These are phyloP conservation scores for Trichoderma polysporum DNA, from an alignment of 2,329 filamentous ascomycete genomes.

Conservation along the genomic window DNA sequence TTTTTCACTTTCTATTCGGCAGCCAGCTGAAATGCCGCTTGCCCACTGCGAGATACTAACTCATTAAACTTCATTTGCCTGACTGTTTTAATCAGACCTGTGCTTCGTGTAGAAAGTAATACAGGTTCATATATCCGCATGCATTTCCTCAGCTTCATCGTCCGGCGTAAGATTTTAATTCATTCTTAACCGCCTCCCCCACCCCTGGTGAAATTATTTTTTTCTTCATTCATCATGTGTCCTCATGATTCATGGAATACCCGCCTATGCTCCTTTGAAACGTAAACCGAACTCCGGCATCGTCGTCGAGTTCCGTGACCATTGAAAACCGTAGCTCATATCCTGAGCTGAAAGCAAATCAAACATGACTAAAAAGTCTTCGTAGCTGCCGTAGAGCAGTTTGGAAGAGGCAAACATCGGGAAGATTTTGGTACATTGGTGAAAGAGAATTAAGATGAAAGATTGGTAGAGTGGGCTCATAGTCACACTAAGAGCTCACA, in stretches of 20 bases:
- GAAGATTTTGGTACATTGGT: conserved; percentile 33
- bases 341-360: conserved; percentile 22
- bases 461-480: background rate
- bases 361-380: conserved; percentile 4
- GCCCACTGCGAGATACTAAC: background rate
- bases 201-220: background rate
- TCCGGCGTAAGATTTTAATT: conserved; percentile 14
- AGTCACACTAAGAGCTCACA: background rate
- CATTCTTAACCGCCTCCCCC: conserved; percentile 1
- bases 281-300: conserved; percentile 29
- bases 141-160: conserved; percentile 4
- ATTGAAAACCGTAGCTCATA: conserved; percentile 22
- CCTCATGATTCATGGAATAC: conserved; percentile 26
- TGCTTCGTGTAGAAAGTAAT: background rate
- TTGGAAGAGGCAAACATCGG: conserved; percentile 19
- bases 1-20: background rate
- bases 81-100: background rate
- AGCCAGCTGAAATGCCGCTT: background rate
- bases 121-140: conserved; percentile 13
- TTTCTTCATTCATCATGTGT: conserved; percentile 11
- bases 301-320: conserved; percentile 18
- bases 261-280: conserved; percentile 19
- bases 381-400: background rate
- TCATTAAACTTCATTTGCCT: conserved; percentile 8
- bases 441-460: conserved; percentile 5